These are phyloP conservation scores for Aspergillus tamarii DNA, from an alignment of 2,329 filamentous ascomycete genomes.

Conservation along the genomic window DNA sequence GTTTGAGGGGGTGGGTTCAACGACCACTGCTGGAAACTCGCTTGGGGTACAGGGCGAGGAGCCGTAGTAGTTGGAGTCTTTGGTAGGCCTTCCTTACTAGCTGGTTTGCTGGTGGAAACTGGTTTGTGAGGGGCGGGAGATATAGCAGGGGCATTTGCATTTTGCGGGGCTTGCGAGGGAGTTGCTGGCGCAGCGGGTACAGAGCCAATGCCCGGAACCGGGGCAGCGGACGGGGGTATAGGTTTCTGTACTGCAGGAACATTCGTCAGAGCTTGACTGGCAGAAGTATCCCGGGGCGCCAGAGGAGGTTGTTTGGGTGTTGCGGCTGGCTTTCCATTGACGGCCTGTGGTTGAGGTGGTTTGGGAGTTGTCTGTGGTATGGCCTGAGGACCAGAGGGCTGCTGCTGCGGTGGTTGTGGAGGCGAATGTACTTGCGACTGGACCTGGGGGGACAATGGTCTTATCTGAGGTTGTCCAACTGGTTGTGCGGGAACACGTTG, in stretches of 20 bases:
- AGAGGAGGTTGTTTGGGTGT: constrained; percentile 28
- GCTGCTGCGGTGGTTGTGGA: constrained; percentile 7
- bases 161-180: constrained; percentile 31
- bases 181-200: constrained; percentile 24
- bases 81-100: constrained; percentile 20
- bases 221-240: constrained; percentile 21
- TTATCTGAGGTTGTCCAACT: background rate
- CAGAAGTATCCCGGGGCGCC: constrained; percentile 20
- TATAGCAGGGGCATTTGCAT: constrained; percentile 20
- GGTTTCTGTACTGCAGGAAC: constrained; percentile 18
- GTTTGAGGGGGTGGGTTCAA: constrained; percentile 37
- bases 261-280: constrained; percentile 9
- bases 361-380: constrained; percentile 17
- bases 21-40: constrained; percentile 43
- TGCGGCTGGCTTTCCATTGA: constrained; percentile 24
- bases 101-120: constrained; percentile 15
- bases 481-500: constrained; percentile 9
- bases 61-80: constrained; percentile 19
- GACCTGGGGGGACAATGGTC: constrained; percentile 4
- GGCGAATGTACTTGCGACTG: constrained; percentile 4
- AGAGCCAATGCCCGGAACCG: constrained; percentile 23
- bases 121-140: constrained; percentile 19
- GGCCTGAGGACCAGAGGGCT: constrained; percentile 12
- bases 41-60: constrained; percentile 30
- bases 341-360: constrained; percentile 19